A percentile compares a stretch with the other conserved stretches of the same genome.
These are phyloP conservation scores for Syzygium syzygioides DNA, from an alignment of 441 rosid species.

Conservation along the genomic window DNA sequence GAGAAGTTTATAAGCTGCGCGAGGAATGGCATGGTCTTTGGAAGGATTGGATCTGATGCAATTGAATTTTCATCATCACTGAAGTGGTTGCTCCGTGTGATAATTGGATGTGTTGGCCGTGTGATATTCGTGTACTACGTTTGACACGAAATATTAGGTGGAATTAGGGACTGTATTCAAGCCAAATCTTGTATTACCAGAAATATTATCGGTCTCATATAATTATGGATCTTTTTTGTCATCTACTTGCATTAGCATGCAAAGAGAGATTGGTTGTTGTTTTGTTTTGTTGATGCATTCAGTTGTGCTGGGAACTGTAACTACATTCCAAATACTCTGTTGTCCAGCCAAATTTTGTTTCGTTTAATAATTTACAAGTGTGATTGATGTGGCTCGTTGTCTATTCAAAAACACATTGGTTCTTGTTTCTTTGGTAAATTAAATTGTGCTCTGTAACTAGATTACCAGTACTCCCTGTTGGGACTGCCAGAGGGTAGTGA, in stretches of 20 bases:
- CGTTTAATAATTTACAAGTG: background rate
- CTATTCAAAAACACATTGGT: background rate
- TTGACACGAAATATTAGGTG: background rate
- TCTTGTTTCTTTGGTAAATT: background rate
- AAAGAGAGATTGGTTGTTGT: background rate
- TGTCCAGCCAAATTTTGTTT: background rate
- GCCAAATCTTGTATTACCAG: background rate
- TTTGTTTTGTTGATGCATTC: background rate
- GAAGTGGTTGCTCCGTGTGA: background rate
- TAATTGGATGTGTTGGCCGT: background rate
- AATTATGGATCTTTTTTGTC: background rate
- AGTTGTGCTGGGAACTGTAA: background rate
- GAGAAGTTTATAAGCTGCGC: background rate
- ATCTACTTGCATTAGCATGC: background rate
- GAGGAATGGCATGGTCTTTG: background rate
- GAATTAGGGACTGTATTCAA: background rate
- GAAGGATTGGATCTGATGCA: background rate
- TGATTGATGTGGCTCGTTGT: background rate
- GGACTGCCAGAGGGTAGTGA: constrained; percentile 79
- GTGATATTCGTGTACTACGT: background rate
- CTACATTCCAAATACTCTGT: background rate
- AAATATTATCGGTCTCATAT: background rate
- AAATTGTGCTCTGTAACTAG: constrained; percentile 26
- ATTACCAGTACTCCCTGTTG: constrained; percentile 74
- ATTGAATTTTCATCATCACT: background rate